These are phyloP conservation scores for Naegleria gruberi DNA, from an alignment of 208 protist species.

Conservation along the genomic window DNA sequence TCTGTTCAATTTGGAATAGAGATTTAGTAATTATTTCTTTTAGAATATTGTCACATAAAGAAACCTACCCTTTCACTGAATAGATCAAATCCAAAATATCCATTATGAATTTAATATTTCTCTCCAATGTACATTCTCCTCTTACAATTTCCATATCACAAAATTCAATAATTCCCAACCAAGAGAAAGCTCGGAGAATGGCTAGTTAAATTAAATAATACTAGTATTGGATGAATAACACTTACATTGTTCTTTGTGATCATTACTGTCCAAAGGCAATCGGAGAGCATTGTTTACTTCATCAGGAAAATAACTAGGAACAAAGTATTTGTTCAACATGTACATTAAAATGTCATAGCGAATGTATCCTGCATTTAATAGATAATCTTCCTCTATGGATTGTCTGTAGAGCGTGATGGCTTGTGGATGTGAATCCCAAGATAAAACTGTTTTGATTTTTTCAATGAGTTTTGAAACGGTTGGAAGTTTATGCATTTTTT, in stretches of 20 bases:
- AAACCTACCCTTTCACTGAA: background rate
- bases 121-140: background rate
- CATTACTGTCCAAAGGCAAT: background rate
- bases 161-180: background rate
- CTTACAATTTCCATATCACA: background rate
- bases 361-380: background rate
- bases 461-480: too few species aligned
- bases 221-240: too few species aligned
- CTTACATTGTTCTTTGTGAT: background rate
- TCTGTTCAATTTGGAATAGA: background rate
- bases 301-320: background rate
- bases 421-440: too few species aligned
- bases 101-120: background rate
- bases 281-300: background rate
- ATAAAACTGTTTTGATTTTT: too few species aligned
- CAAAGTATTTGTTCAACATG: background rate
- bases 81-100: background rate
- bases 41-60: too few species aligned
- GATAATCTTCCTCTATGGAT: background rate
- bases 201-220: background rate
- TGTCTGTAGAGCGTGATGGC: too few species aligned
- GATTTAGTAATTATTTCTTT: too few species aligned
- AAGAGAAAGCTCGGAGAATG: background rate
- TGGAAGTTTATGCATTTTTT: too few species aligned
- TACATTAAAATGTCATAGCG: background rate